Evolutionary conservation across 192 early-diverging fungal species (phyloP).

Genomic region (Coemansia sp.): DNA sequence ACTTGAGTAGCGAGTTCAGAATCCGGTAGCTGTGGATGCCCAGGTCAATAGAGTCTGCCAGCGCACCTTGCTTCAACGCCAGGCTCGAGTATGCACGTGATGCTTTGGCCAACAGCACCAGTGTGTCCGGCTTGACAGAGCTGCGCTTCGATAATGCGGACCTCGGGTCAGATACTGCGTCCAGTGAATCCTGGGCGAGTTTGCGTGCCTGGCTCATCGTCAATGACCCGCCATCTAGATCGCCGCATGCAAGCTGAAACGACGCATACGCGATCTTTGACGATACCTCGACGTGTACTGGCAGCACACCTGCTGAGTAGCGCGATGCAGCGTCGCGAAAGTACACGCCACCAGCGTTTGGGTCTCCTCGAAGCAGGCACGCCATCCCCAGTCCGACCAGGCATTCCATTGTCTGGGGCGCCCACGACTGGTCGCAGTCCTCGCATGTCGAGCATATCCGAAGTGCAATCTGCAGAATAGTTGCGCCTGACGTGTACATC

Average conservation of each 20-base stretch:
- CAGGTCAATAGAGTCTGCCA: constrained; percentile 38
- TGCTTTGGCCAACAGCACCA: constrained; percentile 23
- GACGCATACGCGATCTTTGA: constrained; percentile 15
- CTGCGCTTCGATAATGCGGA: neutral
- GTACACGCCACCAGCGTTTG: constrained; percentile 3
- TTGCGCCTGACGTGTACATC: constrained; percentile 7
- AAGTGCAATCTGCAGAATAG: constrained; percentile 3
- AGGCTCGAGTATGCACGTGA: constrained; percentile 22
- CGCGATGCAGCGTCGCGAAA: constrained; percentile 15
- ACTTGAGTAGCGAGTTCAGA: constrained; percentile 21
- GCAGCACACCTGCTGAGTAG: constrained; percentile 26
- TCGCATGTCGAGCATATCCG: constrained; percentile 7
- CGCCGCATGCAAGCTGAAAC: constrained; percentile 22
- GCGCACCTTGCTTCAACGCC: constrained; percentile 27
- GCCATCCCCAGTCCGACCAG: constrained; percentile 23
- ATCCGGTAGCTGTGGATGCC: constrained; percentile 41
- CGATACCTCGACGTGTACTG: constrained; percentile 19
- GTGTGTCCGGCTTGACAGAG: constrained; percentile 10
- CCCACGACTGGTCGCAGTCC: constrained; percentile 9
- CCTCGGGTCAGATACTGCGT: neutral
- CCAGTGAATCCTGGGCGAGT: constrained; percentile 13
- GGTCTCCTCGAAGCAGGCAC: constrained; percentile 12
- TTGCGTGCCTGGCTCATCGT: constrained; percentile 9
- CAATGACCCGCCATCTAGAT: constrained; percentile 1
- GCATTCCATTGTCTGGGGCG: constrained; percentile 13